These are phyloP conservation scores for Acer yangbiense DNA, from an alignment of 345 rosid genomes.

Conservation along the genomic window DNA sequence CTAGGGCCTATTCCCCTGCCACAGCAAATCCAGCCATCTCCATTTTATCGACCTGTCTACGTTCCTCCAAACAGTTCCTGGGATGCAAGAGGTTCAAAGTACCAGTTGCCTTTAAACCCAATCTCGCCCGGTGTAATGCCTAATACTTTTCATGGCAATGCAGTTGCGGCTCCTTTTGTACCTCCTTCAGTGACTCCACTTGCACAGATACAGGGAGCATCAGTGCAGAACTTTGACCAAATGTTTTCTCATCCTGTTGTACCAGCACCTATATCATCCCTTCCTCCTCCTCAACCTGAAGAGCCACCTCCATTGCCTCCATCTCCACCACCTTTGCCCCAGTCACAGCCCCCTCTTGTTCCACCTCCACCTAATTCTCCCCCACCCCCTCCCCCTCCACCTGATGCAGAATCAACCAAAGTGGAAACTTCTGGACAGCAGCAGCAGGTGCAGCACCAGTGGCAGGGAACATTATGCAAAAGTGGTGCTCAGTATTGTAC, in stretches of 20 bases:
- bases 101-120: constrained; percentile 54
- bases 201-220: constrained; percentile 69
- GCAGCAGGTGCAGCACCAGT: constrained; percentile 46
- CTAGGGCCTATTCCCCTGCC: constrained; percentile 70
- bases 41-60: constrained; percentile 66
- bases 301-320: constrained; percentile 53
- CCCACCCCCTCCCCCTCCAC: constrained; percentile 56
- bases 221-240: constrained; percentile 66
- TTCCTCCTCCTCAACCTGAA: constrained; percentile 51
- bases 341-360: constrained; percentile 69
- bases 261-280: constrained; percentile 47
- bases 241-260: constrained; percentile 51
- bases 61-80: constrained; percentile 70
- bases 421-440: constrained; percentile 46
- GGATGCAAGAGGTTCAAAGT: constrained; percentile 69
- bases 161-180: constrained; percentile 64
- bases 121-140: constrained; percentile 52
- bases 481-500: constrained; percentile 92
- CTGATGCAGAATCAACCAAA: constrained; percentile 41
- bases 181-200: constrained; percentile 79
- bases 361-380: constrained; percentile 94
- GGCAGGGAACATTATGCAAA: constrained; percentile 89
- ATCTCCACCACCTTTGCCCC: constrained; percentile 71
- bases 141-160: constrained; percentile 51
- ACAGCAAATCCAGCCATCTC: constrained; percentile 67